These are phyloP conservation scores for Yamadazyma nakazawae DNA, from an alignment of 805 yeast genomes.

Conservation along the genomic window DNA sequence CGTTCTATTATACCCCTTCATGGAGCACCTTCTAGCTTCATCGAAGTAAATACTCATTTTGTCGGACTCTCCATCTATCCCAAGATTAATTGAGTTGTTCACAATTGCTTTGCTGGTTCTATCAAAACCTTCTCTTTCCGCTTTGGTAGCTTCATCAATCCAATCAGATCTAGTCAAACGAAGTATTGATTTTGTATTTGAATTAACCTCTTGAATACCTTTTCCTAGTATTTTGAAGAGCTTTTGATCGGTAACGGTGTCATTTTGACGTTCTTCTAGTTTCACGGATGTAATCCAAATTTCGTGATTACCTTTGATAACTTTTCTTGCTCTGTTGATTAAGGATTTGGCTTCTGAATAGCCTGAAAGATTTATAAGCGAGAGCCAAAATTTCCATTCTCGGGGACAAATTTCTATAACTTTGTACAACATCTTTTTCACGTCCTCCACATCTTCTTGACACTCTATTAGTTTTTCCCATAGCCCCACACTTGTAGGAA, in stretches of 20 bases:
- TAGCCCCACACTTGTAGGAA: slow-evolving; percentile 55
- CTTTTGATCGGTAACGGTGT: slow-evolving; percentile 40
- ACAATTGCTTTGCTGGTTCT: slow-evolving; percentile 56
- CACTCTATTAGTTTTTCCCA: slow-evolving; percentile 67
- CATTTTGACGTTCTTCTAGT: slow-evolving; percentile 56
- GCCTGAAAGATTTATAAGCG: slow-evolving; percentile 46
- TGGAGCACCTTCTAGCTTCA: slow-evolving; percentile 8
- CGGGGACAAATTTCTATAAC: slow-evolving; percentile 69
- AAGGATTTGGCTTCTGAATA: slow-evolving; percentile 50
- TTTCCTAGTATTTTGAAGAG: slow-evolving; percentile 47
- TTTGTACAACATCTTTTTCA: slow-evolving; percentile 51
- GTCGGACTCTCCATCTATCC: background rate
- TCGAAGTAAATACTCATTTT: slow-evolving; percentile 9
- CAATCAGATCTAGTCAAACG: slow-evolving; percentile 37
- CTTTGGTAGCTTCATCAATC: slow-evolving; percentile 52
- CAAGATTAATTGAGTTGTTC: background rate
- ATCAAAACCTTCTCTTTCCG: slow-evolving; percentile 47
- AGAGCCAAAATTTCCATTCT: slow-evolving; percentile 64
- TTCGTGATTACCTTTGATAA: slow-evolving; percentile 42
- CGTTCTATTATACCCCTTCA: slow-evolving; percentile 36
- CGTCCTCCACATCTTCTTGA: slow-evolving; percentile 53
- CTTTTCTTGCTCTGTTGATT: slow-evolving; percentile 59
- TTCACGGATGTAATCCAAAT: slow-evolving; percentile 72
- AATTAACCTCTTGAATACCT: slow-evolving; percentile 42
- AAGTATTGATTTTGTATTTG: slow-evolving; percentile 4